Percentiles rank a stretch among this genome's conserved stretches.
phyloP scores from a whole-genome alignment of 352 stramenopile species.

The Blastocystis sp. region DNA sequence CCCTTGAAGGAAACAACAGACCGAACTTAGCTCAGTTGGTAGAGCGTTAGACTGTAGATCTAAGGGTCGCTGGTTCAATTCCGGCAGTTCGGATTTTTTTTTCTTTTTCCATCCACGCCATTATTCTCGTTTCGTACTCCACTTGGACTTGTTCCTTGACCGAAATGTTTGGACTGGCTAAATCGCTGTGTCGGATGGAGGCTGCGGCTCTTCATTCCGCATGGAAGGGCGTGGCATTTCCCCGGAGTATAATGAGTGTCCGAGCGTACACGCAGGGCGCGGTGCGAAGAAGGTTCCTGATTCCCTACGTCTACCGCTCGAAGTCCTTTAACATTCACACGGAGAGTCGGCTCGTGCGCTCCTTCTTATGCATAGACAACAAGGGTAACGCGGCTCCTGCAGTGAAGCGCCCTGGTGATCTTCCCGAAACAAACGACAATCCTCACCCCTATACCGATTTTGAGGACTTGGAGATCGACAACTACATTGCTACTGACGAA shows the following conservation, averaged over 20 bases:
- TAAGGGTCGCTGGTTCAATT: constrained; percentile 21
- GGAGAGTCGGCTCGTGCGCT: neutral
- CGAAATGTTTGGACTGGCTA: constrained; percentile 31
- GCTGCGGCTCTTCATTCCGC: neutral
- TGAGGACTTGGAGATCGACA: constrained; percentile 64
- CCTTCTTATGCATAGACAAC: neutral
- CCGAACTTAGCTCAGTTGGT: neutral
- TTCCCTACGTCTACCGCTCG: constrained; percentile 46
- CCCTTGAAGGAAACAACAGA: neutral
- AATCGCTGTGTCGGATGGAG: neutral
- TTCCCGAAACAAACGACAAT: constrained; percentile 60
- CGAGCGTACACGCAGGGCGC: constrained; percentile 41
- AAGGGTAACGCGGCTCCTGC: neutral
- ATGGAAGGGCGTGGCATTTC: neutral
- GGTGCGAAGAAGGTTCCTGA: constrained; percentile 32
- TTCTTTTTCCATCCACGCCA: neutral
- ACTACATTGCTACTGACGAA: constrained; percentile 61
- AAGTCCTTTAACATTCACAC: constrained; percentile 54
- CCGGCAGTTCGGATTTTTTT: constrained; percentile 67
- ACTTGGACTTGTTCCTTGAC: neutral
- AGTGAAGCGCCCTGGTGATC: constrained; percentile 43
- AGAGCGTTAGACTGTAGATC: neutral
- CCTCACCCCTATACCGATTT: constrained; percentile 55
- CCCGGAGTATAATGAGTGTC: neutral
- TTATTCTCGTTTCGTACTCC: neutral